phyloP scores from a whole-genome alignment of 1,284 basidiomycete genomes.

The Microbotryum violaceum region DNA sequence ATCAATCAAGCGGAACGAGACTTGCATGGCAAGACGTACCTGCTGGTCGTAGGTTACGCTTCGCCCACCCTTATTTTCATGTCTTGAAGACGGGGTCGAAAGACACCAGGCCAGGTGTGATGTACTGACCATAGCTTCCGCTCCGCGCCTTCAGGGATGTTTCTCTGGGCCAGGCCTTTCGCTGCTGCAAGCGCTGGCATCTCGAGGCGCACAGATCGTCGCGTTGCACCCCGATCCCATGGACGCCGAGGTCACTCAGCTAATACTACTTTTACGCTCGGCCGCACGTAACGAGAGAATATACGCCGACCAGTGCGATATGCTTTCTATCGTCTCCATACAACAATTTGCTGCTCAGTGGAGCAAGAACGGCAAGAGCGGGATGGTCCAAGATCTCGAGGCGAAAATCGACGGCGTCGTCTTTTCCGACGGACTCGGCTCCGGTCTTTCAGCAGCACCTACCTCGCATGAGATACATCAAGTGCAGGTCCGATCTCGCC shows the following conservation, averaged over 20 bases:
- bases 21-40: slow-evolving; percentile 22
- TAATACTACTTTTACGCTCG: slow-evolving; percentile 30
- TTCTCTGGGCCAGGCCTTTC: slow-evolving; percentile 20
- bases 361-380: slow-evolving; percentile 22
- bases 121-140: not conserved
- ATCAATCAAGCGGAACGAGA: slow-evolving; percentile 12
- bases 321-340: slow-evolving; percentile 18
- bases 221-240: slow-evolving; percentile 24
- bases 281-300: slow-evolving; percentile 30
- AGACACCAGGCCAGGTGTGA: not conserved
- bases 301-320: slow-evolving; percentile 33
- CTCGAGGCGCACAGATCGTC: slow-evolving; percentile 29
- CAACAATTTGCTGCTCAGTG: slow-evolving; percentile 22
- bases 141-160: slow-evolving; percentile 13
- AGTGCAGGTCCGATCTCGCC: slow-evolving; percentile 16
- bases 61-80: not conserved
- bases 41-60: slow-evolving; percentile 14
- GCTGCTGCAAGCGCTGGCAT: slow-evolving; percentile 24
- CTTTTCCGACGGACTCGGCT: slow-evolving; percentile 29
- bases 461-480: slow-evolving; percentile 1
- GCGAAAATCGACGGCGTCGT: slow-evolving; percentile 31
- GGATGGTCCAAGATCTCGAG: slow-evolving; percentile 31
- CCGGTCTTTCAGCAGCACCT: not conserved
- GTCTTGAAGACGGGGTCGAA: not conserved
- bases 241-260: slow-evolving; percentile 24